phyloP scores from a whole-genome alignment of 495 filamentous ascomycete genomes.

The Talaromyces stipitatus region DNA sequence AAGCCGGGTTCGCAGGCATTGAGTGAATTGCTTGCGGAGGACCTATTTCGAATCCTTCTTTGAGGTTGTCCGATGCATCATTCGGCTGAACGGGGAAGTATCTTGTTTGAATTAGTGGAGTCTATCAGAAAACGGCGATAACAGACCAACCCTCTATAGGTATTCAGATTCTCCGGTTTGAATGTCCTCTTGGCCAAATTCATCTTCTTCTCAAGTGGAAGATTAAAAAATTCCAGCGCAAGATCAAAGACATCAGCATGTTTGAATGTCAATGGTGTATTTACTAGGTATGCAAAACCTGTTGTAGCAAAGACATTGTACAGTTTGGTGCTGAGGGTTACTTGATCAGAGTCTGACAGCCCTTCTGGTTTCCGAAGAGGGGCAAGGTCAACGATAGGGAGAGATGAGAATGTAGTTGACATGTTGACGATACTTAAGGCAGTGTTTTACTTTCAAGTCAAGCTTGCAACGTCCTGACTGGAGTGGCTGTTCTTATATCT shows the following conservation, averaged over 20 bases:
- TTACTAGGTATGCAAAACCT: constrained; percentile 39
- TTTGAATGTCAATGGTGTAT: constrained; percentile 29
- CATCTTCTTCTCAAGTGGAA: constrained; percentile 28
- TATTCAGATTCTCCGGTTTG: constrained; percentile 25
- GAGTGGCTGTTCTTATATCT: too few species aligned
- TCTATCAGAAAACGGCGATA: too few species aligned
- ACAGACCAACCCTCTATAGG: constrained; percentile 29
- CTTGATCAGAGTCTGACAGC: constrained; percentile 12
- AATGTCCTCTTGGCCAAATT: constrained; percentile 35
- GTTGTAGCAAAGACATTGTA: constrained; percentile 35
- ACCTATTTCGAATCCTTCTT: constrained; percentile 43
- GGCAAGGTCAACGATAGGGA: constrained; percentile 36
- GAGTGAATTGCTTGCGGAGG: constrained; percentile 10
- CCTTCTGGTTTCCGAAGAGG: constrained; percentile 12
- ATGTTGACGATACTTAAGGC: constrained; percentile 5
- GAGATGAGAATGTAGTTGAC: constrained; percentile 28
- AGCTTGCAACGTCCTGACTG: too few species aligned
- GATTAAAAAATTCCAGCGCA: constrained; percentile 31
- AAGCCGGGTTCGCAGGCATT: neutral
- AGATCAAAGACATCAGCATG: constrained; percentile 33
- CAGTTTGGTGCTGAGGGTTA: constrained; percentile 20
- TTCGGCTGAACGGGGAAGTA: constrained; percentile 35
- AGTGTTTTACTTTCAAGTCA: too few species aligned
- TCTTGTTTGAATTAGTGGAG: constrained; percentile 10
- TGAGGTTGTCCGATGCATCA: constrained; percentile 28